phyloP scores from a whole-genome alignment of 768 basidiomycete genomes.

The Suillus sp. region DNA sequence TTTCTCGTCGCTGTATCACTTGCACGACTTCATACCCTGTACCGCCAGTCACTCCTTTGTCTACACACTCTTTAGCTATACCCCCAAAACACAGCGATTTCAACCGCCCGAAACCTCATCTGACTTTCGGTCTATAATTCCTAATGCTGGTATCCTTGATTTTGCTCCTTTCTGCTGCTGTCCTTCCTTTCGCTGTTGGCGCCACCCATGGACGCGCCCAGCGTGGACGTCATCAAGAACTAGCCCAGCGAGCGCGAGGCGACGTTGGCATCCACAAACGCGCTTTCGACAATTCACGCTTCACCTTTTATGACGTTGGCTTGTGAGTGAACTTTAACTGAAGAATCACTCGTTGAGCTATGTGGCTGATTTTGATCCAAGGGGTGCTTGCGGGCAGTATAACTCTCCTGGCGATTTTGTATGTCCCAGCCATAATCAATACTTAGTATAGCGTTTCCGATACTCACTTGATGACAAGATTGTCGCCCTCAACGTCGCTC shows the following conservation, averaged over 20 bases:
- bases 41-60: background rate
- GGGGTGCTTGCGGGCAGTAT: constrained; percentile 55
- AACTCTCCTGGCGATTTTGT: constrained; percentile 46
- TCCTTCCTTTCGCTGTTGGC: constrained; percentile 37
- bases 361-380: constrained; percentile 23
- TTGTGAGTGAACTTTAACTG: constrained; percentile 35
- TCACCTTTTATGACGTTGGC: constrained; percentile 58
- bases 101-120: background rate
- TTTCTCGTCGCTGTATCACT: background rate
- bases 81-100: too few relatives aligned
- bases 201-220: constrained; percentile 23
- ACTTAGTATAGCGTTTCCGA: constrained; percentile 40
- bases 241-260: constrained; percentile 47
- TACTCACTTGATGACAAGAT: constrained; percentile 37
- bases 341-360: constrained; percentile 13
- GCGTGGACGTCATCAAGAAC: constrained; percentile 42
- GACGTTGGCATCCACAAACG: constrained; percentile 41
- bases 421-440: constrained; percentile 21
- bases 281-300: constrained; percentile 37
- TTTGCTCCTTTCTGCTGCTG: constrained; percentile 38
- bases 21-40: background rate
- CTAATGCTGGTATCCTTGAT: constrained; percentile 32
- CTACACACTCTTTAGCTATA: background rate
- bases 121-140: background rate
- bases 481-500: constrained; percentile 34